A percentile compares a stretch with the other conserved stretches of the same genome.
phyloP scores from a whole-genome alignment of 208 protist genomes.

The Porcisia hertigi region DNA sequence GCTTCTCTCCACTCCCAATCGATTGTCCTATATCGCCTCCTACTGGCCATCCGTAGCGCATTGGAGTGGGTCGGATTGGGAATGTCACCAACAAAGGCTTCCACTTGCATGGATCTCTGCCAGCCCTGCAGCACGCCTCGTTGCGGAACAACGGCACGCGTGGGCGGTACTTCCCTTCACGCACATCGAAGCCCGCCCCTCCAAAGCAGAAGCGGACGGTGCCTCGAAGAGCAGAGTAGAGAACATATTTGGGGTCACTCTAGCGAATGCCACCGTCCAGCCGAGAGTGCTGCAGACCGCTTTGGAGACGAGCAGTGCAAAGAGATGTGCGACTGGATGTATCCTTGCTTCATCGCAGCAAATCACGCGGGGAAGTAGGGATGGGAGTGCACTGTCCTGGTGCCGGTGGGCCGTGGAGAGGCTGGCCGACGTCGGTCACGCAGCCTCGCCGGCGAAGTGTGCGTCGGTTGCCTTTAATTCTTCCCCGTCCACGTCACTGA shows the following conservation, averaged over 20 bases:
- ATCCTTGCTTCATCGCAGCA: background rate
- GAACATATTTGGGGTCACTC: slow-evolving; percentile 21
- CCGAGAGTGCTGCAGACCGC: slow-evolving; percentile 14
- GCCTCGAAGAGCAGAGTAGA: background rate
- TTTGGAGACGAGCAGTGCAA: slow-evolving; percentile 9
- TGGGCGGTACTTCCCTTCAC: slow-evolving; percentile 39
- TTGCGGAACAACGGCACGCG: slow-evolving; percentile 41
- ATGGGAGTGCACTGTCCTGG: slow-evolving; percentile 15
- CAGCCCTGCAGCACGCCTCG: slow-evolving; percentile 40
- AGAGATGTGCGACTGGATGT: background rate
- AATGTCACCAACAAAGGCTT: slow-evolving; percentile 23
- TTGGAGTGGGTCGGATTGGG: background rate
- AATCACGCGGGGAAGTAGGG: background rate
- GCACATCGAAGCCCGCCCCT: slow-evolving; percentile 4
- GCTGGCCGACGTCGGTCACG: slow-evolving; percentile 26
- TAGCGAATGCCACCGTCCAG: slow-evolving; percentile 42
- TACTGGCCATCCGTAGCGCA: slow-evolving; percentile 18
- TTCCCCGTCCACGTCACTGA: slow-evolving; percentile 8
- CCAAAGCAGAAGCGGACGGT: background rate
- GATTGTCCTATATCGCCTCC: slow-evolving; percentile 23
- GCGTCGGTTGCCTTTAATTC: slow-evolving; percentile 2
- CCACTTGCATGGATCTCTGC: slow-evolving; percentile 45
- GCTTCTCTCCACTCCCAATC: background rate
- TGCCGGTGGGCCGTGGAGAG: slow-evolving; percentile 11
- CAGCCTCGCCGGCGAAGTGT: background rate